Evolutionary conservation across 352 stramenopile species (phyloP).

Genomic region (Phytophthora parvispora): DNA sequence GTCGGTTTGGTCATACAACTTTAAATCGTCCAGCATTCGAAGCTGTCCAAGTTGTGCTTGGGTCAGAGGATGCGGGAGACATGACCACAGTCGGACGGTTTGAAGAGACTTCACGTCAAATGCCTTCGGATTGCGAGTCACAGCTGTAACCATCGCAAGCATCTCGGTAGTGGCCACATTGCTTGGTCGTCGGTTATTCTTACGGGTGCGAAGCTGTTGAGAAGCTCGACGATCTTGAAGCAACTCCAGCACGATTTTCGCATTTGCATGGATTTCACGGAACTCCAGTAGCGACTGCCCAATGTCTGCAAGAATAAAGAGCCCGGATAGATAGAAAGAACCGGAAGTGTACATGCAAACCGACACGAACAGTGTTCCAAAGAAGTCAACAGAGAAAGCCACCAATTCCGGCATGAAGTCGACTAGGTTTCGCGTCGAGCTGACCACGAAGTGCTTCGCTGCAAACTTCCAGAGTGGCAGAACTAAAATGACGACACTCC

Average conservation of each 20-base stretch:
- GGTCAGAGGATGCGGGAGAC: slow-evolving; percentile 7
- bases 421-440: neutral
- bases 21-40: neutral
- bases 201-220: neutral
- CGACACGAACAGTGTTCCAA: slow-evolving; percentile 16
- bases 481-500: neutral
- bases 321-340: neutral
- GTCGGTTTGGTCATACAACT: neutral
- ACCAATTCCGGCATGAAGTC: slow-evolving; percentile 5
- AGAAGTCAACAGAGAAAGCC: slow-evolving; percentile 12
- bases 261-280: slow-evolving; percentile 11
- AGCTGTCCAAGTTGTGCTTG: neutral
- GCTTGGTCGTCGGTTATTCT: neutral
- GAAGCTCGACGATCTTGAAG: neutral
- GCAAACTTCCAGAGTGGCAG: slow-evolving; percentile 7
- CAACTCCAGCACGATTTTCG: neutral
- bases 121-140: neutral
- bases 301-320: slow-evolving; percentile 9
- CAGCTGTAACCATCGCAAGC: neutral
- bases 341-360: slow-evolving; percentile 20
- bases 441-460: neutral
- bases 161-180: neutral
- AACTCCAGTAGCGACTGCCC: slow-evolving; percentile 10
- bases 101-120: slow-evolving; percentile 2
- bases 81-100: slow-evolving; percentile 8